These are phyloP conservation scores for Cucumis melo DNA, from an alignment of 306 rosid genomes.

Conservation along the genomic window DNA sequence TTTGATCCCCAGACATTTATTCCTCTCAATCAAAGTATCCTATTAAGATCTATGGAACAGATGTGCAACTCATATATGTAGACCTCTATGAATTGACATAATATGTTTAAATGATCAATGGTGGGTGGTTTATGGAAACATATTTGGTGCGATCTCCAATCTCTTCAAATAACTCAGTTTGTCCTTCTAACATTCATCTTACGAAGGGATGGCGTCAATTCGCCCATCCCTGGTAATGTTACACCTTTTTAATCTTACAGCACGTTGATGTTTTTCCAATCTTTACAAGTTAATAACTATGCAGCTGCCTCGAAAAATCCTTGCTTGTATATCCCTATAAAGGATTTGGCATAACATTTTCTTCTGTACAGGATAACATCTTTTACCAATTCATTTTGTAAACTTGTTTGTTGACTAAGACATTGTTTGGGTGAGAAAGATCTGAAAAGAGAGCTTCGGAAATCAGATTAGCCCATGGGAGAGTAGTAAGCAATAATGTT, in stretches of 20 bases:
- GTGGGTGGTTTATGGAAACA: neutral
- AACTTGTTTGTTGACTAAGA: neutral
- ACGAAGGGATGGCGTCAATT: neutral
- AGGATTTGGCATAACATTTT: neutral
- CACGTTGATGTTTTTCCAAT: neutral
- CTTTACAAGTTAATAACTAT: neutral
- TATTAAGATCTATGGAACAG: neutral
- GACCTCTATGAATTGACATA: neutral
- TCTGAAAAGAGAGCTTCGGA: neutral
- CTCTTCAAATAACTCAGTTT: neutral
- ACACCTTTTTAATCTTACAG: neutral
- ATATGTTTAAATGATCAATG: neutral
- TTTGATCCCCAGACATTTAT: neutral
- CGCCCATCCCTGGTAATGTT: neutral
- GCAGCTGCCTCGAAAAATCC: neutral
- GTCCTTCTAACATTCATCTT: neutral
- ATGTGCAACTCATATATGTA: neutral
- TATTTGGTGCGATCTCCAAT: neutral
- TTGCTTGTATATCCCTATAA: neutral
- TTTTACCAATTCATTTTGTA: neutral
- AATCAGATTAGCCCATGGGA: neutral
- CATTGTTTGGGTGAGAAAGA: neutral
- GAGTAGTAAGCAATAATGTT: neutral
- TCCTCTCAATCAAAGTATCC: neutral
- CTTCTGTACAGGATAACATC: neutral